A percentile compares a stretch with the other conserved stretches of the same genome.
phyloP scores from a whole-genome alignment of 2,329 filamentous ascomycete species.

The Laburnicola sp. region DNA sequence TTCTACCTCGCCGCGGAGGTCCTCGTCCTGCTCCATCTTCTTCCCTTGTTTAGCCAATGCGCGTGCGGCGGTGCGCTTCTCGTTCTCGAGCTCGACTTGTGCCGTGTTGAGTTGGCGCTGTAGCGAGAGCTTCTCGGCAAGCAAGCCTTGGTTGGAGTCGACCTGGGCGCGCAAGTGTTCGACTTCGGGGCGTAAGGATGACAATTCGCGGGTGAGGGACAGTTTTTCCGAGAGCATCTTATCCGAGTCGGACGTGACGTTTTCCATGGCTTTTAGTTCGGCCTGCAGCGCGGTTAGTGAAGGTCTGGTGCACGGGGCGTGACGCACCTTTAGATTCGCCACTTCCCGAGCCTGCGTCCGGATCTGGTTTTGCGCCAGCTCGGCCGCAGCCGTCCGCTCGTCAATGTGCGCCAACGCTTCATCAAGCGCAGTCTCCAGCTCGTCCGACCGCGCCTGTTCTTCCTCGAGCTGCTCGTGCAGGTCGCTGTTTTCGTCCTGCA shows the following conservation, averaged over 20 bases:
- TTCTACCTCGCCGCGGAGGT: slow-evolving; percentile 50
- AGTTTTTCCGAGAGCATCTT: slow-evolving; percentile 70
- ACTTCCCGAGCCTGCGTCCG: slow-evolving; percentile 58
- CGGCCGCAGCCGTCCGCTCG: slow-evolving; percentile 50
- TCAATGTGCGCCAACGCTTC: slow-evolving; percentile 52
- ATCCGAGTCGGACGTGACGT: slow-evolving; percentile 68
- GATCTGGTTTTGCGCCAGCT: slow-evolving; percentile 55
- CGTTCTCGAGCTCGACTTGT: slow-evolving; percentile 80
- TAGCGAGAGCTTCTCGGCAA: slow-evolving; percentile 78
- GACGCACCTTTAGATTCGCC: slow-evolving; percentile 60
- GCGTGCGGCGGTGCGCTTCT: slow-evolving; percentile 70
- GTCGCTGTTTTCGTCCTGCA: slow-evolving; percentile 73
- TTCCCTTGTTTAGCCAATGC: slow-evolving; percentile 54
- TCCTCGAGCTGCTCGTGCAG: slow-evolving; percentile 65
- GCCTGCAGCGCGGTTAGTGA: slow-evolving; percentile 53
- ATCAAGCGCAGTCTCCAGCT: slow-evolving; percentile 55
- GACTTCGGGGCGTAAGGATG: slow-evolving; percentile 62
- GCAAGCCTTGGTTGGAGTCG: slow-evolving; percentile 64
- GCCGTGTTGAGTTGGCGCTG: slow-evolving; percentile 76
- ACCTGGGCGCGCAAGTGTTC: slow-evolving; percentile 64
- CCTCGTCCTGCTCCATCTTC: slow-evolving; percentile 55
- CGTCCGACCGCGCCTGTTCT: slow-evolving; percentile 63
- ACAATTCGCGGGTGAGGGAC: slow-evolving; percentile 62
- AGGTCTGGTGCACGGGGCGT: slow-evolving; percentile 46
- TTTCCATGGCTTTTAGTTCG: slow-evolving; percentile 70